These are phyloP conservation scores for Vachellia pachyceras DNA, from an alignment of 306 rosid species.

Conservation along the genomic window DNA sequence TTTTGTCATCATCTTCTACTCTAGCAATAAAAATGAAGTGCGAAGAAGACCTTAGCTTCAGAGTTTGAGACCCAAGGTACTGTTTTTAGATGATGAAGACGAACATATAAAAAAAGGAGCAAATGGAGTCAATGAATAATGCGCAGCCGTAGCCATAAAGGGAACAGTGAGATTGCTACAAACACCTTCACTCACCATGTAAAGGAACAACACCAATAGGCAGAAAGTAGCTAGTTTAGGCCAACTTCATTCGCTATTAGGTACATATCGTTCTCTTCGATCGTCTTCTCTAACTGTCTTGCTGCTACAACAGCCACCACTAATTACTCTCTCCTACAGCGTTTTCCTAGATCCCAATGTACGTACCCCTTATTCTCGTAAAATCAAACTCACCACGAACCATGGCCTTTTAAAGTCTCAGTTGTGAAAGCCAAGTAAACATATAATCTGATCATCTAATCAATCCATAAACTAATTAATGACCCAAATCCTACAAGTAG, in stretches of 20 bases:
- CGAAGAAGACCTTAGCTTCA: background rate
- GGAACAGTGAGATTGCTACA: constrained; percentile 26
- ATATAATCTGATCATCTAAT: constrained; percentile 11
- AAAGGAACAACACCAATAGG: background rate
- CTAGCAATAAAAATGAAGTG: background rate
- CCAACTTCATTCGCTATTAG: background rate
- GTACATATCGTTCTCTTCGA: background rate
- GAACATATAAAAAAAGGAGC: background rate
- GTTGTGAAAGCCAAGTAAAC: constrained; percentile 30
- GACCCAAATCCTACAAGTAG: constrained; percentile 17
- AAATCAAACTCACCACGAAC: constrained; percentile 40
- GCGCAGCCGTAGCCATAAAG: background rate
- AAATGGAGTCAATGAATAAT: constrained; percentile 18
- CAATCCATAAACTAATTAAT: constrained; percentile 28
- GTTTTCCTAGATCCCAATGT: constrained; percentile 18
- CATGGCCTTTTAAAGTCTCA: constrained; percentile 56
- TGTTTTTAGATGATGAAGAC: background rate
- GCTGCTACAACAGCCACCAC: background rate
- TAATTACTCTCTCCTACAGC: background rate
- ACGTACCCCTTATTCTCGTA: background rate
- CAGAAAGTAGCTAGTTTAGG: constrained; percentile 14
- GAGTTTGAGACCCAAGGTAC: background rate
- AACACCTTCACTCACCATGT: background rate
- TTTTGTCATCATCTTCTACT: background rate
- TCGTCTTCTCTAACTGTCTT: constrained; percentile 8